phyloP scores from a whole-genome alignment of 805 yeast species.

The Wickerhamomyces queroliae region DNA sequence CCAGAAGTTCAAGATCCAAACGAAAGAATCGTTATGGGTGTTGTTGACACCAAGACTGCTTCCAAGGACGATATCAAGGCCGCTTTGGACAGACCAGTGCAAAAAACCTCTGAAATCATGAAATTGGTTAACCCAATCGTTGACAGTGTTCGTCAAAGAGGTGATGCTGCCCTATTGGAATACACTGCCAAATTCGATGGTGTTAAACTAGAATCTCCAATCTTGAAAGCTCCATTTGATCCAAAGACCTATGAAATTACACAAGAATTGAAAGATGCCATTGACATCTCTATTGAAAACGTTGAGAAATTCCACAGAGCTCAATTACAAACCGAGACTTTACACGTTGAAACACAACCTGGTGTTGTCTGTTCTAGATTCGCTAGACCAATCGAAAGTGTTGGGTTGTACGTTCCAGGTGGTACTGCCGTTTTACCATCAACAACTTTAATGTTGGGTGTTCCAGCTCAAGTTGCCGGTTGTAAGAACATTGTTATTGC shows the following conservation, averaged over 20 bases:
- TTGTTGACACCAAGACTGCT: constrained; percentile 43
- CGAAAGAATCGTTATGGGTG: constrained; percentile 21
- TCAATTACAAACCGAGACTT: constrained; percentile 67
- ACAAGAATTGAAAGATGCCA: constrained; percentile 72
- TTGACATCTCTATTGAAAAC: constrained; percentile 85
- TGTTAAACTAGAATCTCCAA: constrained; percentile 65
- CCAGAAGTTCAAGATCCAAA: constrained; percentile 22
- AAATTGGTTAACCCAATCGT: constrained; percentile 87
- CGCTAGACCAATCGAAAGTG: constrained; percentile 90
- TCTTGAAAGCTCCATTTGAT: constrained; percentile 85
- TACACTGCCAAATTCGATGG: constrained; percentile 88
- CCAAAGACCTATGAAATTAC: constrained; percentile 65
- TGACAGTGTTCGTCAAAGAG: constrained; percentile 65
- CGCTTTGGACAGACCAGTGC: constrained; percentile 90
- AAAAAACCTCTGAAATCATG: constrained; percentile 89
- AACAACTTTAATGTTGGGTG: constrained; percentile 96
- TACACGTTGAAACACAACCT: constrained; percentile 86
- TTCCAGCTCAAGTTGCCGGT: constrained; percentile 97
- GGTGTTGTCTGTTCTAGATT: constrained; percentile 94
- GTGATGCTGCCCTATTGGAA: constrained; percentile 87
- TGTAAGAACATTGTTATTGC: constrained; percentile 90
- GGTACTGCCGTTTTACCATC: constrained; percentile 98
- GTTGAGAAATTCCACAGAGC: constrained; percentile 92
- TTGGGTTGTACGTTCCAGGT: constrained; percentile 96
- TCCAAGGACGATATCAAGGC: constrained; percentile 42